Evolutionary conservation across 2,329 filamentous ascomycete species (phyloP).

Genomic region (Talaromyces amestolkiae): DNA sequence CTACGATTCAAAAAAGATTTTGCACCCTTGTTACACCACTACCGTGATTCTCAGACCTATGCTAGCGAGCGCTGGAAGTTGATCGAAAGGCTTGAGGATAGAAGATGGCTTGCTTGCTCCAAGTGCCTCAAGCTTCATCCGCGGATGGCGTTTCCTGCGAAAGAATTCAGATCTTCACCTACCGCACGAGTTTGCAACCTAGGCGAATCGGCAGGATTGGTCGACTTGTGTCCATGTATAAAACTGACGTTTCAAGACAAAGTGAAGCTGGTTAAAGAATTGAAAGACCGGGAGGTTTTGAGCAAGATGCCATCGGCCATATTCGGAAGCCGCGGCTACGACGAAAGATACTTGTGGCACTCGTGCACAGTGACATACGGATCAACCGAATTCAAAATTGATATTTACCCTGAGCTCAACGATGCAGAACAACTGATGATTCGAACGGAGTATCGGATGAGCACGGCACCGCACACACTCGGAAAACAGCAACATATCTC

Average conservation of each 20-base stretch:
- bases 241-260: slow-evolving; percentile 42
- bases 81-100: slow-evolving; percentile 36
- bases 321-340: slow-evolving; percentile 28
- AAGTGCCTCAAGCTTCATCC: slow-evolving; percentile 41
- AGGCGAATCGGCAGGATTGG: slow-evolving; percentile 36
- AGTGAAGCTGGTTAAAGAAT: slow-evolving; percentile 33
- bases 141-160: slow-evolving; percentile 31
- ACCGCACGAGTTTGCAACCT: slow-evolving; percentile 35
- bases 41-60: slow-evolving; percentile 38
- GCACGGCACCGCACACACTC: slow-evolving; percentile 33
- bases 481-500: slow-evolving; percentile 40
- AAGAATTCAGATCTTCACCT: slow-evolving; percentile 35
- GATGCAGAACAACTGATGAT: slow-evolving; percentile 32
- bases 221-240: slow-evolving; percentile 41
- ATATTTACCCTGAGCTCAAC: slow-evolving; percentile 36
- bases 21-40: slow-evolving; percentile 41
- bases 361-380: slow-evolving; percentile 37
- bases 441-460: slow-evolving; percentile 40
- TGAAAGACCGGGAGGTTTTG: slow-evolving; percentile 31
- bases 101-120: slow-evolving; percentile 37
- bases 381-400: slow-evolving; percentile 34
- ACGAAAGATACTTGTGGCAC: slow-evolving; percentile 39
- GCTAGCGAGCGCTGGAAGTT: slow-evolving; percentile 38
- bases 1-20: slow-evolving; percentile 40
- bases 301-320: slow-evolving; percentile 27